Percentiles rank a stretch among this genome's conserved stretches.
These are phyloP conservation scores for Pythium brassicae DNA, from an alignment of 352 stramenopile species.

Conservation along the genomic window DNA sequence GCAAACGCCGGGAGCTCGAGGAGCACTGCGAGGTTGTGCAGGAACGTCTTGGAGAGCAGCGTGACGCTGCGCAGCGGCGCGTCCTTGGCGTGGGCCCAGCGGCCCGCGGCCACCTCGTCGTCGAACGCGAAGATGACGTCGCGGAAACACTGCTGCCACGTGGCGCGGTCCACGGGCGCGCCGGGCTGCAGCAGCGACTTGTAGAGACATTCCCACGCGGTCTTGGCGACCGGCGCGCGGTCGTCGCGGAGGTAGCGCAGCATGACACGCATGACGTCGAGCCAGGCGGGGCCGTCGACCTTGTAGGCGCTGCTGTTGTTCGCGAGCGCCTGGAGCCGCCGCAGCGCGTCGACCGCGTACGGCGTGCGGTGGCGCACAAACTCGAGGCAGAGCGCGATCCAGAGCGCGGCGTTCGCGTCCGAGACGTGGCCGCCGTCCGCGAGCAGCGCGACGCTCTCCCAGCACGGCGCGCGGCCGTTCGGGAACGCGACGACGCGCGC, in stretches of 20 bases:
- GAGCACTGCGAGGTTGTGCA: conserved; percentile 78
- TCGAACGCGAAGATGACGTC: conserved; percentile 88
- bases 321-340: conserved; percentile 65
- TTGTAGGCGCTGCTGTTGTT: conserved; percentile 73
- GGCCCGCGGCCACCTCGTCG: conserved; percentile 64
- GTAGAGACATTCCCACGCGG: conserved; percentile 80
- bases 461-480: conserved; percentile 62
- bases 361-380: conserved; percentile 79
- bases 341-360: conserved; percentile 71
- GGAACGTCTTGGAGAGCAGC: conserved; percentile 82
- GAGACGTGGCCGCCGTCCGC: conserved; percentile 66
- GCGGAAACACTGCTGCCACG: conserved; percentile 82
- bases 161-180: conserved; percentile 60
- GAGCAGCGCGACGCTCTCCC: conserved; percentile 72
- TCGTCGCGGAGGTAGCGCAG: conserved; percentile 81
- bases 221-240: conserved; percentile 70
- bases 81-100: conserved; percentile 52
- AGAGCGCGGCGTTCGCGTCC: conserved; percentile 76
- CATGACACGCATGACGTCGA: conserved; percentile 86
- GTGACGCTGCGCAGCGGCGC: conserved; percentile 79
- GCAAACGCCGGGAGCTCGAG: conserved; percentile 62
- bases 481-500: conserved; percentile 78
- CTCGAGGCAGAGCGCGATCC: conserved; percentile 74
- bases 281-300: conserved; percentile 66
- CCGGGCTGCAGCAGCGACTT: conserved; percentile 74